A percentile compares a stretch with the other conserved stretches of the same genome.
These are phyloP conservation scores for Penstemon barbatus DNA, from an alignment of 257 asterid species.

Conservation along the genomic window DNA sequence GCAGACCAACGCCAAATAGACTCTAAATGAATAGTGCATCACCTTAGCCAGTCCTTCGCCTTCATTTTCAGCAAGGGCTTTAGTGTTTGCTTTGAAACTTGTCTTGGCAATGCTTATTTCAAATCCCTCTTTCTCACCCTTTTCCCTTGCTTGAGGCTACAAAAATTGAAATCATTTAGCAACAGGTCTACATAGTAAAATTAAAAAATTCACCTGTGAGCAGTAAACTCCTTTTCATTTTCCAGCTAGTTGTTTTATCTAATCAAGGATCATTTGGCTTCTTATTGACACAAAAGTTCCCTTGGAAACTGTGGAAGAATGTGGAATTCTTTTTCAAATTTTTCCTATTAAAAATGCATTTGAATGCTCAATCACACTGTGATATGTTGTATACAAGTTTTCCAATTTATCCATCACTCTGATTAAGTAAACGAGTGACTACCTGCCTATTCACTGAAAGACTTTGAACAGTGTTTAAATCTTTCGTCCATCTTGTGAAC, in stretches of 20 bases:
- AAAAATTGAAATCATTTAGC: slow-evolving; percentile 28
- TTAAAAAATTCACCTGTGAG: not conserved
- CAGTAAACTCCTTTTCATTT: slow-evolving; percentile 1
- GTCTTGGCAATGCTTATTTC: slow-evolving; percentile 80
- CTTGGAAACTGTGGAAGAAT: no score
- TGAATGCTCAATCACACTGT: no score
- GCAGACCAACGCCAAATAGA: no score
- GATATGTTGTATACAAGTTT: no score
- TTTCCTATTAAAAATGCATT: no score
- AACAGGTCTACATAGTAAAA: slow-evolving; percentile 16
- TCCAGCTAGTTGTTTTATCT: not conserved
- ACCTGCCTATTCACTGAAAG: no score
- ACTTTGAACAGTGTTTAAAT: no score
- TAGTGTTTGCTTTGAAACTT: slow-evolving; percentile 93
- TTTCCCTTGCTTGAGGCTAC: slow-evolving; percentile 96
- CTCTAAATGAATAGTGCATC: slow-evolving; percentile 2
- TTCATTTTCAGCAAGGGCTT: slow-evolving; percentile 95
- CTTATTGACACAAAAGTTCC: no score
- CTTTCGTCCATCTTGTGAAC: no score
- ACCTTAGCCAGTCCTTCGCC: slow-evolving; percentile 97
- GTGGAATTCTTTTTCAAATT: no score
- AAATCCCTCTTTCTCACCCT: slow-evolving; percentile 86
- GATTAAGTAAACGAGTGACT: no score
- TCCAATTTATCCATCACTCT: no score
- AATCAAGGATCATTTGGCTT: not conserved